Base-by-base conservation (phyloP, 768 basidiomycete species). In the Zangia roseola region DNA sequence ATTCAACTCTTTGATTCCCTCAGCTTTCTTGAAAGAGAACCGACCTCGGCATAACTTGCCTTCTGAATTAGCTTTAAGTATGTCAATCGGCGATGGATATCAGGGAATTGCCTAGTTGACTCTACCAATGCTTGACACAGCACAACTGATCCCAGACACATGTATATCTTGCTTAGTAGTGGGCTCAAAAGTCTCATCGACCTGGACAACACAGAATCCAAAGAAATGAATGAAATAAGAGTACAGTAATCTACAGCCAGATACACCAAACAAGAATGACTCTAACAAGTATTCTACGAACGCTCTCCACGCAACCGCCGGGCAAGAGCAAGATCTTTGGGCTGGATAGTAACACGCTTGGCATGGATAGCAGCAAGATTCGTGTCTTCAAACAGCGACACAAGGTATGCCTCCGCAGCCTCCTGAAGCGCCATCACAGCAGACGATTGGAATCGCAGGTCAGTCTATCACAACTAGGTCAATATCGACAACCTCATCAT, bases 361-460 rank as follows among this genome's bases (percentile, higher is more conserved):
- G 86, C 86, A 68, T 89, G 88, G 65, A 88, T 88, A 50, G 87
- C 87, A 49, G 87, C 86, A 64, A 88, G 76, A 73, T 87, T 87
- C 57, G 85, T 86, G 67, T 87, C 86, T 66, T 87, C 84, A 61
- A 86, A 86, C 55, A 87, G 71, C 19, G 82, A 84, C 58, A 86
- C 83, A 41, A 86, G 82, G 71, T 84, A 84, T 16, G 82, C 83
- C 74, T 91, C 88, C 34, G 86, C 82, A 17, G 88, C 88, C 74
- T 90, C 88, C 69, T 91, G 88, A 34, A 91, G 79, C 44, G 88
- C 88, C 78, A 86, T 84, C 56, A 91, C 85, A 46, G 88, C 88
- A 13, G 87, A 89, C 8, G 89, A 91, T 78, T 91, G 88, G 86
- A 92, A 91, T 53, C 90, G 86, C 41, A 91, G 74, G 58, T 86